Evolutionary conservation across 129 eudicot species (phyloP), one percentile per base, ranked within the genome.

Genomic region (Saussurea involucrata): DNA sequence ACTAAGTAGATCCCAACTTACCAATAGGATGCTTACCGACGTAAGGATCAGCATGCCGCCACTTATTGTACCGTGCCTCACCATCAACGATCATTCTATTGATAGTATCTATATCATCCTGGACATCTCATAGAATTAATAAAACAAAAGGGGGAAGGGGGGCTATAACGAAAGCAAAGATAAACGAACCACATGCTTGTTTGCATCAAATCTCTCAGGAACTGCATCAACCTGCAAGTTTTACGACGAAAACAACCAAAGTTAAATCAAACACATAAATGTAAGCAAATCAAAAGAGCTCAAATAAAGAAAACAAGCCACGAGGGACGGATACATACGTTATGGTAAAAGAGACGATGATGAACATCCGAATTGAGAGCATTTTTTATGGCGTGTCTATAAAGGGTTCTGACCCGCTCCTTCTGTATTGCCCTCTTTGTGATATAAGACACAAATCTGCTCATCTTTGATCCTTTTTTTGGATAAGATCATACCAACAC

Each of bases 281-380:
- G 58, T 20, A 37, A 34, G 10, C 0, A 40, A 40, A 40, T 10
- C 3, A 40, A 40, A 40, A 40, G 46, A 11, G 4, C 1, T 27
- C 2, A 7, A 24, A 31, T 42, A 78, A 12, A 2, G 44, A 63
- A 65, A 71, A 36, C 58, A 80, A 89, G 75, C 87, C 87, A n/a
- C 94, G 79, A 81, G 32, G 10, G 10, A 27, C 3, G 12, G 49
- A 12, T 40, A 40, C 17, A 82, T 95, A 95, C 99, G 85, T 95
- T 97, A 8, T 86, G 78, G 76, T 95, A 95, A 69, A 95, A 88
- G 88, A 92, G 92, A 73, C 85, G 97, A 63, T 95, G 99, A 71
- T 90, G 99, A 36, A 95, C 97, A 77, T 96, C 97, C 97, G 97
- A 90, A 81, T 84, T 90, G 80, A 92, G 99, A 71, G 96, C 88